phyloP scores from a whole-genome alignment of 257 asterid genomes.

The Plantago elongata region DNA sequence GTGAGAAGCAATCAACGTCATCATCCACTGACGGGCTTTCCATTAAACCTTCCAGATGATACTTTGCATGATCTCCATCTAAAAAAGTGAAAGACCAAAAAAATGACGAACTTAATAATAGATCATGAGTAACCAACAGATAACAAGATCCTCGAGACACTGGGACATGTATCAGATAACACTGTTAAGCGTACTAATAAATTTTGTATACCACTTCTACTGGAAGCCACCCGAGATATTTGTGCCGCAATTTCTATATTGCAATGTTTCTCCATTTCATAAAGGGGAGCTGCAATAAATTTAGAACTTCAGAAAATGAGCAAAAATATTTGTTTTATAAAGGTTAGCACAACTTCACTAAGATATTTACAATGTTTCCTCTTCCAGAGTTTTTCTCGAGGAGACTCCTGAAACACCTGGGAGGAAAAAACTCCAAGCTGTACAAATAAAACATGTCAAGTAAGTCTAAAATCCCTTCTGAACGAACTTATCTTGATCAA shows the following conservation, averaged over 20 bases:
- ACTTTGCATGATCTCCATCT: conserved; percentile 83
- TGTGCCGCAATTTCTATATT: conserved; percentile 96
- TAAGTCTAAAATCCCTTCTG: conserved; percentile 19
- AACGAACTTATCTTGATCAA: conserved; percentile 7
- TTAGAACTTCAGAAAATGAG: conserved; percentile 23
- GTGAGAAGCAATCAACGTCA: conserved; percentile 91
- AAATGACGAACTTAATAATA: conserved; percentile 9
- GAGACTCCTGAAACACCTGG: conserved; percentile 96
- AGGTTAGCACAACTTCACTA: neutral
- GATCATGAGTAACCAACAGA: conserved; percentile 6
- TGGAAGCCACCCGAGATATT: conserved; percentile 61
- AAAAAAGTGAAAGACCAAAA: conserved; percentile 19
- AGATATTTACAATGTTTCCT: conserved; percentile 65
- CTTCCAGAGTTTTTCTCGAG: conserved; percentile 90
- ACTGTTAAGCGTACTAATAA: conserved; percentile 13
- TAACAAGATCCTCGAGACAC: neutral
- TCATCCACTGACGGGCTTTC: conserved; percentile 98
- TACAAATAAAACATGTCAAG: conserved; percentile 23
- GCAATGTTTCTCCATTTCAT: conserved; percentile 97
- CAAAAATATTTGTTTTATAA: conserved; percentile 19
- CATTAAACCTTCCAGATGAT: conserved; percentile 88
- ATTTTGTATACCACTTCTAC: conserved; percentile 52
- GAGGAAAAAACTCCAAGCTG: conserved; percentile 99
- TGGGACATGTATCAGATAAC: neutral
- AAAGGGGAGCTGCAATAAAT: conserved; percentile 74